Evolutionary conservation across 2,329 filamentous ascomycete genomes (phyloP), one percentile per base, ranked within the genome.

Genomic region (Penicillium hordei): DNA sequence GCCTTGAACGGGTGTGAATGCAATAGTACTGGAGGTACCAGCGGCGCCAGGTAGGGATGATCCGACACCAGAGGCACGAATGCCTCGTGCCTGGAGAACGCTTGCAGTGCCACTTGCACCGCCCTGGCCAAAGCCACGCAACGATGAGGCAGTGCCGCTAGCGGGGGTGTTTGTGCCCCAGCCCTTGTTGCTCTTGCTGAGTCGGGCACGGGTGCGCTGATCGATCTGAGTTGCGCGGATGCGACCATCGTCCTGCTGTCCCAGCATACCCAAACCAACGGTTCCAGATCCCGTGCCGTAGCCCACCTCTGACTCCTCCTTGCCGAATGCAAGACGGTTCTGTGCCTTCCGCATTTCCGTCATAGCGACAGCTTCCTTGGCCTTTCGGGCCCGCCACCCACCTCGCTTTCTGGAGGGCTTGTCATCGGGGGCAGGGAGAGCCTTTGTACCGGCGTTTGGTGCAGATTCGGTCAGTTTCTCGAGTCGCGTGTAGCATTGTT

Each of bases 331-430:
- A 85, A 99, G 89, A 53, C 94, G 86, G 78, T 99, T 99, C 76
- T 97, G 94, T 5, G 92, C 92, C 75, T 97, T 97, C 64, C 93
- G 88, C 31, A 99, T 81, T 55, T 99, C 94, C 0, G 94, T 99
- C 91, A 97, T 96, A 59, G 94, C 93, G 7, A 91, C 91, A 4
- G 93, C 93, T 75, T 96, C 94, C 82, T 99, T 99, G 59, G 93
- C 93, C 75, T 96, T 96, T 57, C 94, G 83, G 13, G 93, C 94
- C 64, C 92, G 83, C 55, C 93, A 83, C 51, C 94, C 94, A 74
- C 94, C 94, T 63, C 94, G 89, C 75, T 99, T 99, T 34, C 93
- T 84, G 0, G 90, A 87, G 1, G 92, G 94, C 74, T 97, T 99
- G 76, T 99, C 94, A 71, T 97, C 94, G 0, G 94, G 94, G 0